Percentiles rank a stretch among this genome's conserved stretches.
Conservation (phyloP, 2,329 filamentous ascomycete species). For the Mycosphaerelloides madeirae region DNA sequence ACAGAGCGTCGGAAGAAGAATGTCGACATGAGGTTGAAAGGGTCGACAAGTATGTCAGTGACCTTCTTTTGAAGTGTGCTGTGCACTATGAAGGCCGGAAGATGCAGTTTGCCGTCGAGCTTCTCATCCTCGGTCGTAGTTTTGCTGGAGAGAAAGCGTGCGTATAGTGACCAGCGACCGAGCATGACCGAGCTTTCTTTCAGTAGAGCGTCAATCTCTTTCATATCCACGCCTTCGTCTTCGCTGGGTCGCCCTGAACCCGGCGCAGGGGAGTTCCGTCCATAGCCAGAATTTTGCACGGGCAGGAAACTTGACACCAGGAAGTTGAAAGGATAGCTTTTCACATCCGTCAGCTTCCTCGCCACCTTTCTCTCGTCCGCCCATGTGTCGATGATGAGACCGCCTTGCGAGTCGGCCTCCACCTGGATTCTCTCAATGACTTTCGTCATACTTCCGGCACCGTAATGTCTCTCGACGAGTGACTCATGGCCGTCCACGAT, state of each 20-base stretch:
- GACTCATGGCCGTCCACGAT: constrained; percentile 90
- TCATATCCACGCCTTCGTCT: constrained; percentile 94
- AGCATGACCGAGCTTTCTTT: constrained; percentile 91
- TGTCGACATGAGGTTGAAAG: constrained; percentile 87
- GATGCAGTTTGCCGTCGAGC: constrained; percentile 43
- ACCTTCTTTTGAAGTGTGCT: constrained; percentile 81
- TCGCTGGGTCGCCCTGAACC: constrained; percentile 62
- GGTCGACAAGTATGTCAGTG: constrained; percentile 64
- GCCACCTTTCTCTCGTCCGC: constrained; percentile 81
- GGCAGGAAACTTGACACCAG: constrained; percentile 89
- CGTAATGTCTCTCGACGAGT: constrained; percentile 91
- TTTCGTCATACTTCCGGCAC: constrained; percentile 83
- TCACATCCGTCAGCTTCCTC: constrained; percentile 86
- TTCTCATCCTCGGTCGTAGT: constrained; percentile 47
- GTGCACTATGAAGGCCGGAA: constrained; percentile 70
- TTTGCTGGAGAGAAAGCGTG: constrained; percentile 81
- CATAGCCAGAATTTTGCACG: constrained; percentile 58
- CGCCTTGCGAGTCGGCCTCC: constrained; percentile 93
- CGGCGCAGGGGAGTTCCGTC: constrained; percentile 70
- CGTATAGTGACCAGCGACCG: constrained; percentile 86
- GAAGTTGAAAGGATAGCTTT: constrained; percentile 96
- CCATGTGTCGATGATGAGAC: constrained; percentile 94
- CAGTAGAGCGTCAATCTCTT: constrained; percentile 82
- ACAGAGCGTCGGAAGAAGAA: constrained; percentile 97
- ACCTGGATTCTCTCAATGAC: constrained; percentile 90